Evolutionary conservation across 2,329 filamentous ascomycete genomes (phyloP).

Genomic region (Chaetomium strumarium): DNA sequence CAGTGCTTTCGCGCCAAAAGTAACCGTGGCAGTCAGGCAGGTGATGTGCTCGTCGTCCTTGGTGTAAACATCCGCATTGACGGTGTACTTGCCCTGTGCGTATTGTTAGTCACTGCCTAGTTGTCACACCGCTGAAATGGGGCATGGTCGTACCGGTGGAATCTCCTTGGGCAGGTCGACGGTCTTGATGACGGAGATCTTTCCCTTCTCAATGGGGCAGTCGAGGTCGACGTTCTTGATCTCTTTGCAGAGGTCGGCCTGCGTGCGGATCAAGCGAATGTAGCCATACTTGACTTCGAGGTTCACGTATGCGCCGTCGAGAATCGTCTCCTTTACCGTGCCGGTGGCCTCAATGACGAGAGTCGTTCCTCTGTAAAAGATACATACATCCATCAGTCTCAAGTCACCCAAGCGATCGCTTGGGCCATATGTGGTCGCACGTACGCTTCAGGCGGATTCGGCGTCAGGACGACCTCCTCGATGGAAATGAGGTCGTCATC

Average conservation of each 20-base stretch:
- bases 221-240: slow-evolving; percentile 80
- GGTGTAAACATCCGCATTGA: slow-evolving; percentile 78
- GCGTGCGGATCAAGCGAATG: slow-evolving; percentile 78
- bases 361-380: slow-evolving; percentile 57
- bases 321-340: slow-evolving; percentile 64
- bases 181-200: slow-evolving; percentile 67
- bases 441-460: slow-evolving; percentile 85
- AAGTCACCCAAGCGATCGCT: not conserved
- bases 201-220: slow-evolving; percentile 80
- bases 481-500: slow-evolving; percentile 67
- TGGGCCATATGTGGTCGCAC: slow-evolving; percentile 31
- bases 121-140: not conserved
- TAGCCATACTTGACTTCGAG: slow-evolving; percentile 90
- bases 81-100: slow-evolving; percentile 76
- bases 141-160: slow-evolving; percentile 63
- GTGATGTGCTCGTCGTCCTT: slow-evolving; percentile 70
- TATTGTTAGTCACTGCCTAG: slow-evolving; percentile 19
- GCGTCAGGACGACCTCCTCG: slow-evolving; percentile 69
- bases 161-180: slow-evolving; percentile 83
- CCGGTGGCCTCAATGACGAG: slow-evolving; percentile 77
- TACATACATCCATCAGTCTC: slow-evolving; percentile 1
- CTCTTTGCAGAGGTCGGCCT: slow-evolving; percentile 82
- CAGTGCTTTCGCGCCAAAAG: slow-evolving; percentile 45
- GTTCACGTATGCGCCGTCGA: slow-evolving; percentile 72
- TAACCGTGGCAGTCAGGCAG: slow-evolving; percentile 72